Evolutionary conservation across 2,329 filamentous ascomycete genomes (phyloP), one percentile per base, ranked within the genome.

Genomic region (Sphaerulina populicola): DNA sequence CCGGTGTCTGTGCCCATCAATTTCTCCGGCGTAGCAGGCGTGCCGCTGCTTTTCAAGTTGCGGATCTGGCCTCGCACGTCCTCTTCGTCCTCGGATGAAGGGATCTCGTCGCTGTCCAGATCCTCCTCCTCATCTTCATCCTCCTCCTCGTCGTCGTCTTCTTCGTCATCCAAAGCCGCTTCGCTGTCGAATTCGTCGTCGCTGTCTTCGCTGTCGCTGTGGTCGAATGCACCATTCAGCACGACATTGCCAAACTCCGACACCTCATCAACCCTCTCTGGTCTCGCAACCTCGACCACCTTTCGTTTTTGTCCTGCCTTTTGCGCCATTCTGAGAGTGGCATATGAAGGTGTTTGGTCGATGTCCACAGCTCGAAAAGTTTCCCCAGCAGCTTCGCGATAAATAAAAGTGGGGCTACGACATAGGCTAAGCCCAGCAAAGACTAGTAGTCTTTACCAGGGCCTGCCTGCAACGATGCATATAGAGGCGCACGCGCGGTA

Each of bases 21-120:
- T 51, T 58, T 60, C 48, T 56, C 45, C 2, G 53, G 52, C 12
- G 54, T 56, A 27, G 54, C 53, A 12, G 33, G 47, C n/a, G 46
- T 38, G 30, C 66, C 33, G 57, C 64, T 56, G 15, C 68, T 71
- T 52, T 70, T 69, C 45, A 74, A 56, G 44, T 69, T 68, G 46
- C 69, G 69, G 43, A 74, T 63, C 52, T 74, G 72, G 53, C 71
- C 63, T 45, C 71, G 68, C 14, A 74, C 69, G 49, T 70, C 68
- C 49, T 69, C 66, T 31, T 68, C 68, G 21, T 50, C 67, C 47
- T 68, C 66, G 21, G 69, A 70, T 4, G 67, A 68, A 2, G 66
- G 65, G 7, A 68, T 64, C 49, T 71, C 68, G 51, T 71, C 68
- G 59, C 67, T 69, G 41, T 69, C 67, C 14, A 69, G 51, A 1